phyloP scores from a whole-genome alignment of 495 filamentous ascomycete genomes.

The Terfezia boudieri region DNA sequence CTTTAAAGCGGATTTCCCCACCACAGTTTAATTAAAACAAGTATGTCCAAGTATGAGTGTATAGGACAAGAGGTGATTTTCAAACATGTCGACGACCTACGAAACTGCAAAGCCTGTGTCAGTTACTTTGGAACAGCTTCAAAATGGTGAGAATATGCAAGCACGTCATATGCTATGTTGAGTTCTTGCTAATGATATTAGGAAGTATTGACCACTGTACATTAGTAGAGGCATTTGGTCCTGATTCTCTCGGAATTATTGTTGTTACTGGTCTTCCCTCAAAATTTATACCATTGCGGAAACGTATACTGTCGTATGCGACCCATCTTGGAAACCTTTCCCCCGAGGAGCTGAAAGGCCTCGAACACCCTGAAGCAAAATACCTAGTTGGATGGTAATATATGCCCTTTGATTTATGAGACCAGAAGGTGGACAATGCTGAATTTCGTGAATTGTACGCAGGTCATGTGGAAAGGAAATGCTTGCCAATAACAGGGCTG shows the following conservation, averaged over 20 bases:
- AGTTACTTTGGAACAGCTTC: conserved; percentile 5
- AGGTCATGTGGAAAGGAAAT: conserved; percentile 86
- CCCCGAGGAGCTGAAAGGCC: conserved; percentile 38
- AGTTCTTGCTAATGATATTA: too few relatives aligned
- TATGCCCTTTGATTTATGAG: background rate
- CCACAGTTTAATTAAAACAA: too few relatives aligned
- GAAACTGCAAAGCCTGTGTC: conserved; percentile 11
- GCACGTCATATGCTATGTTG: too few relatives aligned
- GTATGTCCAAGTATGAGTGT: too few relatives aligned
- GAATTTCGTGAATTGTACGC: conserved; percentile 21
- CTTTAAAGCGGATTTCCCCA: too few relatives aligned
- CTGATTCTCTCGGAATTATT: conserved; percentile 77
- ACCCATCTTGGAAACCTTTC: conserved; percentile 77
- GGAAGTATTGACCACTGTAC: conserved; percentile 38
- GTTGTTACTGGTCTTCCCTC: conserved; percentile 63
- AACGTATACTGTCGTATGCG: conserved; percentile 57
- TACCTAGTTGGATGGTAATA: conserved; percentile 39
- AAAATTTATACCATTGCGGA: conserved; percentile 44
- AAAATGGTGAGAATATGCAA: too few relatives aligned
- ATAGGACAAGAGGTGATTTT: too few relatives aligned
- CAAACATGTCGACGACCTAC: too few relatives aligned
- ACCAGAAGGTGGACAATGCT: too few relatives aligned
- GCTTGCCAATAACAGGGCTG: conserved; percentile 69
- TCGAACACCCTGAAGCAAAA: conserved; percentile 41
- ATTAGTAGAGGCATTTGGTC: conserved; percentile 73